phyloP scores from a whole-genome alignment of 192 early-diverging fungal species.

The Podila epicladia region DNA sequence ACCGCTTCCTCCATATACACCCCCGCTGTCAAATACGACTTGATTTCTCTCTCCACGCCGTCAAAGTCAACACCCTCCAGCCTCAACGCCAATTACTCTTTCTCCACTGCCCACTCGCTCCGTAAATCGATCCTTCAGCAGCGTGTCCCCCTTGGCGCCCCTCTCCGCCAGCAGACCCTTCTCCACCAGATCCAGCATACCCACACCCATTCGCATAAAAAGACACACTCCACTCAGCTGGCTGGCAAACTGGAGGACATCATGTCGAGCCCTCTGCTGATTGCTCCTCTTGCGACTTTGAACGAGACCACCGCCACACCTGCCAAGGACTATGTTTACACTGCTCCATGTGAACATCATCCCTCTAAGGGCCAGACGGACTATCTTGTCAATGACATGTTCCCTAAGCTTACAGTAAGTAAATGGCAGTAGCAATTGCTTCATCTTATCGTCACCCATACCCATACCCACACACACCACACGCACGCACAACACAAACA shows the following conservation, averaged over 20 bases:
- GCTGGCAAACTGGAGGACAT: slow-evolving; percentile 46
- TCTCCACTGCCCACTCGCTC: slow-evolving; percentile 11
- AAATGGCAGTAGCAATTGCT: no score
- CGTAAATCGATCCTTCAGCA: slow-evolving; percentile 24
- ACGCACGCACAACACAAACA: no score
- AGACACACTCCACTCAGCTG: slow-evolving; percentile 38
- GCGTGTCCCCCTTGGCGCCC: slow-evolving; percentile 26
- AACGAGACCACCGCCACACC: not conserved
- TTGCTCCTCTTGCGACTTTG: slow-evolving; percentile 12
- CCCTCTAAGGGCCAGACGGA: slow-evolving; percentile 44
- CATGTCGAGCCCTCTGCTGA: slow-evolving; percentile 44
- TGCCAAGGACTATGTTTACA: slow-evolving; percentile 39
- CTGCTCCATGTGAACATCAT: slow-evolving; percentile 48
- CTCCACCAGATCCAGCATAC: slow-evolving; percentile 29
- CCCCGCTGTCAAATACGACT: slow-evolving; percentile 34
- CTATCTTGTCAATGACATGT: slow-evolving; percentile 53
- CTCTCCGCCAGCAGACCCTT: slow-evolving; percentile 10
- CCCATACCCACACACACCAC: not conserved
- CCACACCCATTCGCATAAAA: slow-evolving; percentile 20
- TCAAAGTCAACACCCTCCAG: slow-evolving; percentile 2
- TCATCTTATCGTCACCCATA: not conserved
- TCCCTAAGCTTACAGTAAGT: slow-evolving; percentile 51
- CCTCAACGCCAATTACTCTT: not conserved
- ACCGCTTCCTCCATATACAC: slow-evolving; percentile 24
- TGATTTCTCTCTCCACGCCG: slow-evolving; percentile 23